Evolutionary conservation across 2,329 filamentous ascomycete species (phyloP).

Genomic region (Cercospora nicotianae): DNA sequence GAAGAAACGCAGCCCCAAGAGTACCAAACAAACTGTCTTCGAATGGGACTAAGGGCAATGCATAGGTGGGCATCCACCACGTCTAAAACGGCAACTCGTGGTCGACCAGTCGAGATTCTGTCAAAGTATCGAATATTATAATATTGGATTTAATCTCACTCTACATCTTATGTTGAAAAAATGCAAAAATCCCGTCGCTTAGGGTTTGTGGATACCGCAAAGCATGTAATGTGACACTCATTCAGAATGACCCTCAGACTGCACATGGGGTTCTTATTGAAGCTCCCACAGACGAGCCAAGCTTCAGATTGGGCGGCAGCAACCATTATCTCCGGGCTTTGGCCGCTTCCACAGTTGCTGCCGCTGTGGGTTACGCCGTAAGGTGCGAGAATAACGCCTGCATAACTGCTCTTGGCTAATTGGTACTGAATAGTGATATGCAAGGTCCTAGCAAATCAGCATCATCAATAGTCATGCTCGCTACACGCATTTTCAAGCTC

Average conservation of each 20-base stretch:
- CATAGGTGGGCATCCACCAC: neutral
- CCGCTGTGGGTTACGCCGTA: neutral
- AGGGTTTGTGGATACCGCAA: neutral
- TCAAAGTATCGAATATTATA: neutral
- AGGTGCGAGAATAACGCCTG: neutral
- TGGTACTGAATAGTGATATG: neutral
- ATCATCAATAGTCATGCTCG: neutral
- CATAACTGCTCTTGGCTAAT: neutral
- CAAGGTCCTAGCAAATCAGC: neutral
- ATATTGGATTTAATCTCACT: neutral
- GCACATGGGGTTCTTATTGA: neutral
- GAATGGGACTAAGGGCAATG: neutral
- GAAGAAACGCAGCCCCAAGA: neutral
- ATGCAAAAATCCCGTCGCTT: neutral
- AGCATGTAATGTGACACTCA: neutral
- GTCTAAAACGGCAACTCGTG: neutral
- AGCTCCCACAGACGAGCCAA: neutral
- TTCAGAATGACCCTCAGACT: neutral
- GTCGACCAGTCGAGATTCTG: neutral
- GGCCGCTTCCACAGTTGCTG: neutral
- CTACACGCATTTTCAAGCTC: neutral
- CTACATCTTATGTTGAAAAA: neutral
- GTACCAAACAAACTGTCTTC: neutral
- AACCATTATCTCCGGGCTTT: neutral
- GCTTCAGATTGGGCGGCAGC: neutral